phyloP scores from a whole-genome alignment of 75 land plant species.

The Larix kaempferi region DNA sequence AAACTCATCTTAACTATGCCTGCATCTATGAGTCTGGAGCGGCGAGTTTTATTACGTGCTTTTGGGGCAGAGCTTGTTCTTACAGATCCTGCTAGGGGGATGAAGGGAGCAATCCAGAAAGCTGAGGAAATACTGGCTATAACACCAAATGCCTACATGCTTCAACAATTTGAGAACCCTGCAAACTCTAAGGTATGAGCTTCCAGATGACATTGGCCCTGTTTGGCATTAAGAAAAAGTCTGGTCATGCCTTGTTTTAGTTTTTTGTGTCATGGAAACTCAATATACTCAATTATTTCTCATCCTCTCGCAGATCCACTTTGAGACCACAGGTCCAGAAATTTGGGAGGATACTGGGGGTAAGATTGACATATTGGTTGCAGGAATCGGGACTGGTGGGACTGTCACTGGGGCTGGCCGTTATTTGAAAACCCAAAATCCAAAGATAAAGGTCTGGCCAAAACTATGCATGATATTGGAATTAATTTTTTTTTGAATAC shows the following conservation, averaged over 20 bases:
- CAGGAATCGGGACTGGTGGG: constrained; percentile 80
- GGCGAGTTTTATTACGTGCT: constrained; percentile 77
- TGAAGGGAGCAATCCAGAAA: constrained; percentile 88
- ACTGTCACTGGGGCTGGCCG: constrained; percentile 68
- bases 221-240: background rate
- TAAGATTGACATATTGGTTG: constrained; percentile 56
- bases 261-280: background rate
- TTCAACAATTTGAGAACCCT: constrained; percentile 94
- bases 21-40: constrained; percentile 93
- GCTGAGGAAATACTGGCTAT: constrained; percentile 86
- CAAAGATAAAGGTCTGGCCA: constrained; percentile 49
- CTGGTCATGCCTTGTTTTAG: background rate
- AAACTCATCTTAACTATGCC: constrained; percentile 92
- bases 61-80: constrained; percentile 95
- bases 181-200: constrained; percentile 83
- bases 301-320: constrained; percentile 51
- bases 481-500: no score
- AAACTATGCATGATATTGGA: no score
- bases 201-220: background rate
- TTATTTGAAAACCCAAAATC: constrained; percentile 61
- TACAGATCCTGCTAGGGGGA: constrained; percentile 85
- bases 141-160: constrained; percentile 90
- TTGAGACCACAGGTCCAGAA: constrained; percentile 79
- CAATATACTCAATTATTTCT: background rate
- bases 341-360: constrained; percentile 81